Conservation (phyloP, 164 flowering plant genomes). For the Chloranthus sessilifolius region DNA sequence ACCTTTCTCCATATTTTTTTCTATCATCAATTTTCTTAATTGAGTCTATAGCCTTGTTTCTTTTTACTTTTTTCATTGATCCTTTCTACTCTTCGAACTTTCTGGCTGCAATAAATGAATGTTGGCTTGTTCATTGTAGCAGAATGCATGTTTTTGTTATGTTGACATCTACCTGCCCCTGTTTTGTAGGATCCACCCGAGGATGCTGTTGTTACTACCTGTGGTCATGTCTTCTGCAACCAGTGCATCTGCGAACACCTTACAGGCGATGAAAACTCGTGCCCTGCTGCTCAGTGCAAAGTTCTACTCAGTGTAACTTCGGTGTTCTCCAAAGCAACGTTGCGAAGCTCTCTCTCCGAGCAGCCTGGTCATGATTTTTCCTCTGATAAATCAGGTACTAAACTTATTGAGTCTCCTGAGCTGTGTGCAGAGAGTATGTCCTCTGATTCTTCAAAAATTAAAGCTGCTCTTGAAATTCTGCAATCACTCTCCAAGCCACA, state of each 20-base stretch:
- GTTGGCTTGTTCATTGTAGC: not conserved
- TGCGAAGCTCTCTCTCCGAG: constrained; percentile 37
- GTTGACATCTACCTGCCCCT: no score
- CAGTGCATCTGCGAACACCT: constrained; percentile 81
- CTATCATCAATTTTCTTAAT: no score
- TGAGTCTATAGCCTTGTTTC: no score
- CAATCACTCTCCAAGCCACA: constrained; percentile 43
- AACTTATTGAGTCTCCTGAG: constrained; percentile 24
- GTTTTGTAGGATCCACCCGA: constrained; percentile 82
- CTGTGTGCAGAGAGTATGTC: constrained; percentile 16
- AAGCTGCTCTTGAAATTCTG: constrained; percentile 70
- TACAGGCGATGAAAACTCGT: constrained; percentile 64
- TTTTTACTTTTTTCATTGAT: no score
- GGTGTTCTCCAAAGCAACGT: constrained; percentile 57
- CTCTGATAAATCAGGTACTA: constrained; percentile 20
- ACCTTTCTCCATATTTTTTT: no score
- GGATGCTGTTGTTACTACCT: constrained; percentile 80
- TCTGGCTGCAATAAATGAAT: no score
- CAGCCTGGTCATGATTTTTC: constrained; percentile 23
- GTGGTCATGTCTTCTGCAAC: constrained; percentile 90
- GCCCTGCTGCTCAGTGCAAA: constrained; percentile 71
- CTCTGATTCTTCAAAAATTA: constrained; percentile 70
- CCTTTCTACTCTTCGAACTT: no score
- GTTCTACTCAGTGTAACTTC: constrained; percentile 44
- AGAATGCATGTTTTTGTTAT: no score